Evolutionary conservation across 306 rosid genomes (phyloP).

Genomic region (Benincasa hispida): DNA sequence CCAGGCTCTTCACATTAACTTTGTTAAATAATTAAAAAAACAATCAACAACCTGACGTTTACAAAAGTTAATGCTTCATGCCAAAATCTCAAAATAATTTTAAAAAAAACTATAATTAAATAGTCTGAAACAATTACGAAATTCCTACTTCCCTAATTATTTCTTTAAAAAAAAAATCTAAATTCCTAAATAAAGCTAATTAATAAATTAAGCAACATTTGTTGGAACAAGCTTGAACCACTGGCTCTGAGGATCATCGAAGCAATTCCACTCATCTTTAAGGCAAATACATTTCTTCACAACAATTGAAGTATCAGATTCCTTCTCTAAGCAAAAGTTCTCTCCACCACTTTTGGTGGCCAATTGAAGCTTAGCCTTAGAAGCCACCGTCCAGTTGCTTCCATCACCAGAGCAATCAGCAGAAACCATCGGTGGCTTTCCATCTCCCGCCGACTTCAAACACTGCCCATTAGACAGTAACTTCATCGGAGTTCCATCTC

Average conservation of each 20-base stretch:
- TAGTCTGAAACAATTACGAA: too few species aligned
- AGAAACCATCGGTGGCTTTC: constrained; percentile 13
- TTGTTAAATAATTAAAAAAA: too few species aligned
- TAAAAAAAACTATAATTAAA: too few species aligned
- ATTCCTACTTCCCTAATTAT: not conserved
- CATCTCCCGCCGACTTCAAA: constrained; percentile 24
- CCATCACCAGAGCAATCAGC: constrained; percentile 18
- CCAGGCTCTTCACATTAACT: too few species aligned
- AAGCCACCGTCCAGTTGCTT: constrained; percentile 25
- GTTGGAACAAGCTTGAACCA: constrained; percentile 39
- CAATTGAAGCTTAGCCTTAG: constrained; percentile 28
- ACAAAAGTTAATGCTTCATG: too few species aligned
- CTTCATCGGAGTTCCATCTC: constrained; percentile 24
- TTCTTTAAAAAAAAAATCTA: not conserved
- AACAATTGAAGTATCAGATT: constrained; percentile 18
- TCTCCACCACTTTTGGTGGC: constrained; percentile 12
- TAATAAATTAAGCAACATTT: constrained; percentile 14
- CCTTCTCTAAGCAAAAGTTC: constrained; percentile 21
- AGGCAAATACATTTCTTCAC: constrained; percentile 31
- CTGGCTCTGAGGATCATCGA: constrained; percentile 27
- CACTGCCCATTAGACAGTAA: constrained; percentile 5
- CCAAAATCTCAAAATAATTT: too few species aligned
- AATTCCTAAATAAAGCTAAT: not conserved
- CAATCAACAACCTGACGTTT: too few species aligned
- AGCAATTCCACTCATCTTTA: constrained; percentile 21